Evolutionary conservation across 805 yeast genomes (phyloP), one percentile per base, ranked within the genome.

Genomic region (Saturnispora halmiae): DNA sequence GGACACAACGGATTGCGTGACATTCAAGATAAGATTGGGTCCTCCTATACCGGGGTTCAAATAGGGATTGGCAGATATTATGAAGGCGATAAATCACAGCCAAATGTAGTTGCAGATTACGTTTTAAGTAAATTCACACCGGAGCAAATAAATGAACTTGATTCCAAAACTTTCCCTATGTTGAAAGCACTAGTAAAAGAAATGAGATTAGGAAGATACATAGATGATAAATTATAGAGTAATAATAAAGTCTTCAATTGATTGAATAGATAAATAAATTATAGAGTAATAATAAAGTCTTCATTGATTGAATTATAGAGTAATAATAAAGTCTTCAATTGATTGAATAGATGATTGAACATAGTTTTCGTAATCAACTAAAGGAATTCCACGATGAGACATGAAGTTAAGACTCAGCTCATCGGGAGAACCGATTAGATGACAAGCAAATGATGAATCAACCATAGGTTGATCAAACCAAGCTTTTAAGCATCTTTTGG

Each of bases 1-100:
- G 96, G 95, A 0, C 97, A 88, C 52, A 86, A 85, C 53, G 96
- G 96, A 0, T 64, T 88, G 21, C 70, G 70, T 46, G 73, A 81
- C 31, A 69, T 88, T 3, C 70, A 69, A 33, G 34, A 28, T 4
- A 31, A 44, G 18, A 56, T 71, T 28, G 79, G 79, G 0, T 64
- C 66, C 27, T 67, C 65, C 14, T 84, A 79, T 53, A 67, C 74
- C n/a, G 73, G 84, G 38, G 54, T 87, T 11, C 74, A 81, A 14
- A 65, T 87, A 7, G 96, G 96, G 0, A 82, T 88, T 13, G 94
- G 85, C 1, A 65, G 82, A 41, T 81, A 88, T 1, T 61, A 58
- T 6, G 52, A 61, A 5, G 64, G 73, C 38, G 66, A 66, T 31
- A 50, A 51, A 31, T 36, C 29, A 11, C 36, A 38, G 9, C 54